Evolutionary conservation across 2,329 filamentous ascomycete genomes (phyloP).

Genomic region (Cladosporium sp.): DNA sequence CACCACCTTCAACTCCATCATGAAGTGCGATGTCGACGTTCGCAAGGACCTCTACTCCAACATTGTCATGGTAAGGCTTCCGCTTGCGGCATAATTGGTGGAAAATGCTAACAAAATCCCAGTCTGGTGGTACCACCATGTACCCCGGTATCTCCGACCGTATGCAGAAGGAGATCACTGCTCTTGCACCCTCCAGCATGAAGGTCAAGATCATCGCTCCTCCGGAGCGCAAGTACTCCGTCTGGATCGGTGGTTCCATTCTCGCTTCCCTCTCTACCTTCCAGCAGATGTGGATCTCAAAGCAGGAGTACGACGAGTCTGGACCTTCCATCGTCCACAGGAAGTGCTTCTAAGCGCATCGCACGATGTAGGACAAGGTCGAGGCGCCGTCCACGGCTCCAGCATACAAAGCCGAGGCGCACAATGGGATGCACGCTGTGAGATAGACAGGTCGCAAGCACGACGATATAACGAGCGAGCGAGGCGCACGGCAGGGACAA

Average conservation of each 20-base stretch:
- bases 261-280: slow-evolving; percentile 98
- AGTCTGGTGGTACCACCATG: slow-evolving; percentile 99
- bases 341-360: slow-evolving; percentile 94
- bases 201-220: slow-evolving; percentile 99
- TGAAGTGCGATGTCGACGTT: slow-evolving; percentile 99
- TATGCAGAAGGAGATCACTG: slow-evolving; percentile 99
- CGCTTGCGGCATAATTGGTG: not conserved
- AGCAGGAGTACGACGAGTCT: slow-evolving; percentile 99
- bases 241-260: slow-evolving; percentile 99
- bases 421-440: slow-evolving; percentile 9
- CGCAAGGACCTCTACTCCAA: slow-evolving; percentile 99
- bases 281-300: slow-evolving; percentile 99
- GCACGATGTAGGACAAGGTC: slow-evolving; percentile 9
- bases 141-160: slow-evolving; percentile 99
- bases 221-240: slow-evolving; percentile 99
- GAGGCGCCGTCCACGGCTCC: slow-evolving; percentile 12
- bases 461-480: slow-evolving; percentile 11
- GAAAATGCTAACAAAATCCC: slow-evolving; percentile 14
- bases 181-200: slow-evolving; percentile 98
- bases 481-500: slow-evolving; percentile 4
- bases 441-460: slow-evolving; percentile 12
- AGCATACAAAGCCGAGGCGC: slow-evolving; percentile 4
- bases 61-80: slow-evolving; percentile 92
- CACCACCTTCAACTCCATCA: slow-evolving; percentile 99
- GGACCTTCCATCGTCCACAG: slow-evolving; percentile 98